These are phyloP conservation scores for Candida pini DNA, from an alignment of 805 yeast species.

Conservation along the genomic window DNA sequence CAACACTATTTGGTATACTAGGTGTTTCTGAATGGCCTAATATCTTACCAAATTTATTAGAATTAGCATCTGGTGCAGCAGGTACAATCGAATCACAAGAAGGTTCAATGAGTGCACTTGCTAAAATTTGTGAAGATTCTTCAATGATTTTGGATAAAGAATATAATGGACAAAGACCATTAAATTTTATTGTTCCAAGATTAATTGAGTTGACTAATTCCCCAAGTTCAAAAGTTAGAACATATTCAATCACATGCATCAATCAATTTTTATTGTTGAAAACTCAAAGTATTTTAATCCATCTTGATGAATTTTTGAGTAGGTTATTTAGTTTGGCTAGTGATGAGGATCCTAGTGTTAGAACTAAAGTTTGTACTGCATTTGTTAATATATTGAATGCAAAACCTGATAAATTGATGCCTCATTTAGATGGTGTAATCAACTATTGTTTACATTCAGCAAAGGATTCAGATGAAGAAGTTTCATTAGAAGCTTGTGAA, in stretches of 20 bases:
- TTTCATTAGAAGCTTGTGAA: conserved; percentile 90
- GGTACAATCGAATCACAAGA: conserved; percentile 45
- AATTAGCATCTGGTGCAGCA: conserved; percentile 45
- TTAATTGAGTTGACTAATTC: conserved; percentile 48
- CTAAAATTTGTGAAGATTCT: conserved; percentile 89
- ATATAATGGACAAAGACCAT: conserved; percentile 60
- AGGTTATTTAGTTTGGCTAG: conserved; percentile 66
- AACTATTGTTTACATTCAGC: conserved; percentile 79
- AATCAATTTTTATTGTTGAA: conserved; percentile 70
- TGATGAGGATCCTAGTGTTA: conserved; percentile 52
- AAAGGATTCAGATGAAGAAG: conserved; percentile 58
- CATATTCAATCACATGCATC: conserved; percentile 63
- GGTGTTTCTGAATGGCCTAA: conserved; percentile 75
- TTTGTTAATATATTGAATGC: conserved; percentile 67
- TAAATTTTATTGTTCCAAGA: conserved; percentile 60
- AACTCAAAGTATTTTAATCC: conserved; percentile 57
- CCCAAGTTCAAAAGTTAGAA: conserved; percentile 43
- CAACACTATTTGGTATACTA: conserved; percentile 62
- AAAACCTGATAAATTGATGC: conserved; percentile 72
- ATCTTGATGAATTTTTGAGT: conserved; percentile 60
- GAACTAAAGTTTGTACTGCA: conserved; percentile 71
- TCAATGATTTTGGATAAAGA: conserved; percentile 58
- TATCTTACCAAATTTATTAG: conserved; percentile 61
- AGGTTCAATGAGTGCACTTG: conserved; percentile 75
- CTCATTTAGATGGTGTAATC: conserved; percentile 83